phyloP scores from a whole-genome alignment of 106 monocot species.

The Dioscorea dumetorum region DNA sequence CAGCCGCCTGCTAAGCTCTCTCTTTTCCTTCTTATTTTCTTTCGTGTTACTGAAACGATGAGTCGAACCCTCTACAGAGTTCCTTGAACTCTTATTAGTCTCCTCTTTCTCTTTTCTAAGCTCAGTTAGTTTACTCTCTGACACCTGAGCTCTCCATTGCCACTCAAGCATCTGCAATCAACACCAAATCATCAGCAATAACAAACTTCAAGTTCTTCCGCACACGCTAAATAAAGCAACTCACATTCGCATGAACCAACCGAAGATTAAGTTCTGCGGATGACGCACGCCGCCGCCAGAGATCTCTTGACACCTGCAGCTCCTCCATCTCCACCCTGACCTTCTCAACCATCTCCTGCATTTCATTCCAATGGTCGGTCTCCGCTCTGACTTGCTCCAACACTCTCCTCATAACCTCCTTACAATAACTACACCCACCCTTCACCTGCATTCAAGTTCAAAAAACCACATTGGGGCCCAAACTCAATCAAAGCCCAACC shows the following conservation, averaged over 20 bases:
- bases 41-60: background rate
- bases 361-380: conserved; percentile 68
- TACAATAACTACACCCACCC: conserved; percentile 45
- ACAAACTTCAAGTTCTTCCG: too few relatives aligned
- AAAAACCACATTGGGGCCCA: too few relatives aligned
- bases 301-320: conserved; percentile 56
- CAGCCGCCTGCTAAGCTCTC: conserved; percentile 9
- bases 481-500: too few relatives aligned
- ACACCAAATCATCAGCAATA: background rate
- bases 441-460: conserved; percentile 1
- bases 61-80: conserved; percentile 4
- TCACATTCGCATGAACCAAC: conserved; percentile 39
- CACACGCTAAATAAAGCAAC: background rate
- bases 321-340: conserved; percentile 76
- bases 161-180: conserved; percentile 51
- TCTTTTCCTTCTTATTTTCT: conserved; percentile 41
- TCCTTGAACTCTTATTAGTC: conserved; percentile 11
- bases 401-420: conserved; percentile 52
- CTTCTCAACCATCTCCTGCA: conserved; percentile 69
- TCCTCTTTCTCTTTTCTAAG: conserved; percentile 22
- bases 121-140: conserved; percentile 29
- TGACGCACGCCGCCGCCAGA: conserved; percentile 60
- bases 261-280: conserved; percentile 43
- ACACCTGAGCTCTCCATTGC: conserved; percentile 40
- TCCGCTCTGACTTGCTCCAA: conserved; percentile 61